phyloP scores from a whole-genome alignment of 2,329 filamentous ascomycete species.

The Colletotrichum sojae region DNA sequence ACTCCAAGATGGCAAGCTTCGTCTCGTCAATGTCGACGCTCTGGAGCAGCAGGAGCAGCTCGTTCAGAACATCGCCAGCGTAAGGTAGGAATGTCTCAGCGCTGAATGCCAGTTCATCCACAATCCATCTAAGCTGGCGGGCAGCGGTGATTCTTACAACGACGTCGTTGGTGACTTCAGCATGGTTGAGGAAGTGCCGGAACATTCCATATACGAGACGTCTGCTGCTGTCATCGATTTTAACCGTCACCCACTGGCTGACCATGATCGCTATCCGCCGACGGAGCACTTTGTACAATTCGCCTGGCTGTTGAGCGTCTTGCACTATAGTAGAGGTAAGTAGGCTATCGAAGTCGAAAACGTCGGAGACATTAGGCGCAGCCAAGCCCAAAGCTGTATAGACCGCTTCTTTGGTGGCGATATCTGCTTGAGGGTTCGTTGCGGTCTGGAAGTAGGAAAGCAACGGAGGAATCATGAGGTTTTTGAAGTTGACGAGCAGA shows the following conservation, averaged over 20 bases:
- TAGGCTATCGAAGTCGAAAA: slow-evolving; percentile 88
- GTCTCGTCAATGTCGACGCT: slow-evolving; percentile 88
- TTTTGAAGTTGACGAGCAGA: slow-evolving; percentile 89
- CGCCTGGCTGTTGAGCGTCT: slow-evolving; percentile 78
- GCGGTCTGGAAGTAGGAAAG: slow-evolving; percentile 87
- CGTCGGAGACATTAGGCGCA: slow-evolving; percentile 79
- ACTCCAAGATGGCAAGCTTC: slow-evolving; percentile 90
- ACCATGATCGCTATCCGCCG: slow-evolving; percentile 90
- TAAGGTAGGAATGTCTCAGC: slow-evolving; percentile 82
- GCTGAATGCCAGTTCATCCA: slow-evolving; percentile 88
- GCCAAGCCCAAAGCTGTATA: slow-evolving; percentile 94
- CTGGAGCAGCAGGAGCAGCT: slow-evolving; percentile 82
- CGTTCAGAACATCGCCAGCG: slow-evolving; percentile 79
- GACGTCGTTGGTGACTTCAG: slow-evolving; percentile 86
- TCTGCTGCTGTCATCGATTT: slow-evolving; percentile 77
- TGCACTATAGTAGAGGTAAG: slow-evolving; percentile 80
- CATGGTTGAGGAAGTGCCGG: slow-evolving; percentile 84
- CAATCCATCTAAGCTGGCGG: slow-evolving; percentile 83
- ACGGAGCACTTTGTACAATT: slow-evolving; percentile 83
- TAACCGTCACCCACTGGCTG: slow-evolving; percentile 89
- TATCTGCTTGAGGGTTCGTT: slow-evolving; percentile 74
- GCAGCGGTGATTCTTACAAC: slow-evolving; percentile 94
- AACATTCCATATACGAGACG: slow-evolving; percentile 90
- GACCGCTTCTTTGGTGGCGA: slow-evolving; percentile 92
- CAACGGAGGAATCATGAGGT: slow-evolving; percentile 83